Evolutionary conservation across 495 filamentous ascomycete genomes (phyloP).

Genomic region (Amphirosellinia nigrospora): DNA sequence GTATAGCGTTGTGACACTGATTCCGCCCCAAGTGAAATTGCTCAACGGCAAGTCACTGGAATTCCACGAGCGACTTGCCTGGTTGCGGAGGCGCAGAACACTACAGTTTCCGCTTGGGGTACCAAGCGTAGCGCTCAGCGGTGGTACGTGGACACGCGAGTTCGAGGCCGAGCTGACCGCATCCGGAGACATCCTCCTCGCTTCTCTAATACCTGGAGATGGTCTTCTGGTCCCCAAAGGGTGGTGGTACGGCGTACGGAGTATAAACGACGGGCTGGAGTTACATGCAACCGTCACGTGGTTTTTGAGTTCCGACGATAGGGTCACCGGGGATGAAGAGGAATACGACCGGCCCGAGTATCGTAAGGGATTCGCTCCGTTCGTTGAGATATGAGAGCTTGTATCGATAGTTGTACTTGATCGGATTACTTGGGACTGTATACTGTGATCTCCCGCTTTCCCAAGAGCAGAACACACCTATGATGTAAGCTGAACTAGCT

Average conservation of each 20-base stretch:
- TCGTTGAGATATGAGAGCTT: neutral
- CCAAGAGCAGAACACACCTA: neutral
- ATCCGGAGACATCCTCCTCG: conserved; percentile 6
- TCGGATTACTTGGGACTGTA: neutral
- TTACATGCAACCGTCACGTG: conserved; percentile 15
- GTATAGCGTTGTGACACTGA: conserved; percentile 11
- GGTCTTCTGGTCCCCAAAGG: conserved; percentile 11
- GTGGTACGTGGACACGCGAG: conserved; percentile 6
- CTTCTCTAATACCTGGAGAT: conserved; percentile 12
- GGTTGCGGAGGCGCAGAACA: neutral
- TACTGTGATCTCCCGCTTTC: neutral
- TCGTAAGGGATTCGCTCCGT: neutral
- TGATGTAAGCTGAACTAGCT: neutral
- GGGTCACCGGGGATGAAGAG: neutral
- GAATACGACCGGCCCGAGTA: neutral
- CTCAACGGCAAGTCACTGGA: conserved; percentile 5
- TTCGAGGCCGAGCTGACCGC: conserved; percentile 10
- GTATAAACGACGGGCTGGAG: conserved; percentile 8
- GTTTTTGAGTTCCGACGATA: neutral
- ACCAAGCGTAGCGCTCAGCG: neutral
- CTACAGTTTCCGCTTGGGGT: neutral
- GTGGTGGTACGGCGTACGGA: conserved; percentile 16
- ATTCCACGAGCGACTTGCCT: conserved; percentile 3
- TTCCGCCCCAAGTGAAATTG: neutral
- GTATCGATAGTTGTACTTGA: neutral